Base-by-base conservation (phyloP, 2,329 filamentous ascomycete genomes). In the Scytalidium lignicola region DNA sequence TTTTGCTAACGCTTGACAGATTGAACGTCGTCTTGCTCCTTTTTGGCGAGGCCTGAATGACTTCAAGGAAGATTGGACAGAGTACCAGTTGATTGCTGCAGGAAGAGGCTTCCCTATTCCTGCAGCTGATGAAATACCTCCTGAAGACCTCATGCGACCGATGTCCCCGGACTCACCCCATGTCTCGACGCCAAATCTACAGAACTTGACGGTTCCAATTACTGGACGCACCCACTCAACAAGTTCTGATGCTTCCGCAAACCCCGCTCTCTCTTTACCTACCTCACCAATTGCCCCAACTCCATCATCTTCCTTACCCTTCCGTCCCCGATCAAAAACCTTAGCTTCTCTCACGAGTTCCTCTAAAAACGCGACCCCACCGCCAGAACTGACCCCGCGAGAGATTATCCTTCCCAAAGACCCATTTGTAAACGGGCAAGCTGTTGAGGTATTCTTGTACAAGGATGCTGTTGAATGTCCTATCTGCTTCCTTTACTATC, bases 21-120 rank as follows among this genome's bases (percentile, higher is more conserved):
- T 99, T 65, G 93, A 99, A 69, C 81, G 93, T 58, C 85, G 87
- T 54, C 71, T 99, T 53, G 93, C 93, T 40, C 93, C 93, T 0
- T 99, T 99, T 67, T 99, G 92, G 90, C 85, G 86, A 63, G 93
- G 93, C 4, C 74, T 99, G 3, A 86, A 96, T 55, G 91, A 97
- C 66, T 90, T 93, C 67, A 86, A 85, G 15, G 80, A 88, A 19
- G 87, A 82, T 46, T 99, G 93, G 93, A 87, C 90, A 12, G 93
- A 99, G 63, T 85, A 93, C 67, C 93, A 99, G 68, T 81, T 99
- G n/a, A 82, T 96, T 60, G 90, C 92, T 50, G 90, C 89, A 20
- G 93, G 86, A 44, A 83, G 90, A 62, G 91, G 89, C 18, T 78
- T 95, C 49, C 82, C 88, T 2, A 83, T 97, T 45, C 93, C 93